A percentile compares a stretch with the other conserved stretches of the same genome.
These are phyloP conservation scores for Penicillium atrosanguineum DNA, from an alignment of 495 filamentous ascomycete genomes.

Conservation along the genomic window DNA sequence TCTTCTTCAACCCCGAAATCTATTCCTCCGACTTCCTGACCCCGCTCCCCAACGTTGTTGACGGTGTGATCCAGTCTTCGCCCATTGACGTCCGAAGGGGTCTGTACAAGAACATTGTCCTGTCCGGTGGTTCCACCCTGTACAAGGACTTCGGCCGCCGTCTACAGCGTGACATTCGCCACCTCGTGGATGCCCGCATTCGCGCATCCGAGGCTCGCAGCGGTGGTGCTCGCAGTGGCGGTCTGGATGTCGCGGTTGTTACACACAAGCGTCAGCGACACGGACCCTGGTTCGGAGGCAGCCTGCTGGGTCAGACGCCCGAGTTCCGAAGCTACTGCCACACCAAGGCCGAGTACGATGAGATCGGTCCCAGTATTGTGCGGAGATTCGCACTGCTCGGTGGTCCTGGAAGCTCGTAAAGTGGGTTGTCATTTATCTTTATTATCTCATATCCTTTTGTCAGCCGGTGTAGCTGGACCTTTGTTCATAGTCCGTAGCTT, in stretches of 20 bases:
- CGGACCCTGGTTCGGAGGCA: slow-evolving; percentile 97
- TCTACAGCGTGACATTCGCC: slow-evolving; percentile 93
- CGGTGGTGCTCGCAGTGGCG: slow-evolving; percentile 75
- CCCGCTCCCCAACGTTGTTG: slow-evolving; percentile 87
- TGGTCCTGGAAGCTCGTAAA: slow-evolving; percentile 71
- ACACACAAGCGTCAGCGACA: slow-evolving; percentile 94
- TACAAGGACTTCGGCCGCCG: slow-evolving; percentile 97
- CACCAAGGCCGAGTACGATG: slow-evolving; percentile 94
- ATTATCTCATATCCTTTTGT: slow-evolving; percentile 20
- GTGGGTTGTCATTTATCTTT: slow-evolving; percentile 5
- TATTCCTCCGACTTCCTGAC: slow-evolving; percentile 98
- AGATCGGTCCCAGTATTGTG: slow-evolving; percentile 92
- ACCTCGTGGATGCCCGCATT: slow-evolving; percentile 88
- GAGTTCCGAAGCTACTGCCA: slow-evolving; percentile 99
- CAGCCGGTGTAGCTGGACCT: slow-evolving; percentile 28
- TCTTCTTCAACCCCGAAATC: slow-evolving; percentile 99
- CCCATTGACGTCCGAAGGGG: slow-evolving; percentile 96
- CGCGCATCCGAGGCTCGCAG: slow-evolving; percentile 87
- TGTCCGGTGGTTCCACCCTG: slow-evolving; percentile 92
- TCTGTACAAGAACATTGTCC: slow-evolving; percentile 98
- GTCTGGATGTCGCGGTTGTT: slow-evolving; percentile 93
- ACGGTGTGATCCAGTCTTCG: slow-evolving; percentile 93
- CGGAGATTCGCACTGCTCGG: slow-evolving; percentile 92
- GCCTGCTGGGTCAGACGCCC: slow-evolving; percentile 94
- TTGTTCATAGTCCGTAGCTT: slow-evolving; percentile 37